A percentile compares a stretch with the other conserved stretches of the same genome.
Conservation (phyloP, 768 basidiomycete genomes). For the Fistulinella prunicolor region DNA sequence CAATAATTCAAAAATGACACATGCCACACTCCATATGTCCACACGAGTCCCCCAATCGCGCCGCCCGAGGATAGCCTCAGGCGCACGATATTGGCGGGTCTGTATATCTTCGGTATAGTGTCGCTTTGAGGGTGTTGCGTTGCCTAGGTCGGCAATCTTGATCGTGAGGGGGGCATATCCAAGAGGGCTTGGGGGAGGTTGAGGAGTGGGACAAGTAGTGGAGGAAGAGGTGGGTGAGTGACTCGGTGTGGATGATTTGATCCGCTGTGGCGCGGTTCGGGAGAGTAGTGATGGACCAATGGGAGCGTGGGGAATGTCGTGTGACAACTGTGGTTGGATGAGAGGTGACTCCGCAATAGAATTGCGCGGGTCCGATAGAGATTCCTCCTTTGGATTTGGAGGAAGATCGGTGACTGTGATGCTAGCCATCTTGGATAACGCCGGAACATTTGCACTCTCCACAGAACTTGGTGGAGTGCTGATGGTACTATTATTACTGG, state of each 20-base stretch:
- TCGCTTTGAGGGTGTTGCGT: conserved; percentile 86
- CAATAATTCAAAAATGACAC: conserved; percentile 86
- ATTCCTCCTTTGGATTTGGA: conserved; percentile 1
- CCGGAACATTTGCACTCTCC: conserved; percentile 36
- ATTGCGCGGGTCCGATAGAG: background rate
- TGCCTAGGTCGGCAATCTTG: conserved; percentile 94
- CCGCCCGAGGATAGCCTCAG: conserved; percentile 90
- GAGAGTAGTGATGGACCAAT: conserved; percentile 55
- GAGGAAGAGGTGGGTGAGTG: conserved; percentile 17
- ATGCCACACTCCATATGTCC: conserved; percentile 91
- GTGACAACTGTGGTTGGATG: conserved; percentile 21
- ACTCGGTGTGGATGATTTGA: conserved; percentile 19
- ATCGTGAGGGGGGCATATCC: conserved; percentile 57
- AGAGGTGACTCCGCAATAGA: conserved; percentile 19
- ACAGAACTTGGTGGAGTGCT: conserved; percentile 59
- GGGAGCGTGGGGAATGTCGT: conserved; percentile 25
- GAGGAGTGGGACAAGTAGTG: conserved; percentile 20
- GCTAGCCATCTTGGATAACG: conserved; percentile 33
- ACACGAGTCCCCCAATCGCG: conserved; percentile 83
- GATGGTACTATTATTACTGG: conserved; percentile 31
- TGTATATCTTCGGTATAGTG: conserved; percentile 96
- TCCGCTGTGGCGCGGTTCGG: conserved; percentile 52
- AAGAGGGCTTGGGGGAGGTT: conserved; percentile 21
- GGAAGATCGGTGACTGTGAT: conserved; percentile 16
- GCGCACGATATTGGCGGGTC: conserved; percentile 92